A percentile compares a stretch with the other conserved stretches of the same genome.
phyloP scores from a whole-genome alignment of 805 yeast genomes.

The Yarrowia bubula region DNA sequence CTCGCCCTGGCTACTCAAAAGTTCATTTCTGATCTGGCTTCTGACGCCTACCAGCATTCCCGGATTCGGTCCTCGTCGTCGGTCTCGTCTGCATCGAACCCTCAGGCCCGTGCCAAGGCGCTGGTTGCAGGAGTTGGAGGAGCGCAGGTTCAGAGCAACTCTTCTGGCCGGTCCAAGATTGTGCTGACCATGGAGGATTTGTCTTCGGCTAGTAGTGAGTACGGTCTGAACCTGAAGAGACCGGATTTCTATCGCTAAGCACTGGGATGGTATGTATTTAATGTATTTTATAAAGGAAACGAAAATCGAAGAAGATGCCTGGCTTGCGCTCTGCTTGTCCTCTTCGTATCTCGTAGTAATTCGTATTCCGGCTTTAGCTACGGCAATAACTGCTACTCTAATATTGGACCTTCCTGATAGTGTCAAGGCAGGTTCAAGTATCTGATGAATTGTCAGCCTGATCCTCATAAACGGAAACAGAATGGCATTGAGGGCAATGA shows the following conservation, averaged over 20 bases:
- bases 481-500: too few species aligned
- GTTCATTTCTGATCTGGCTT: slow-evolving; percentile 89
- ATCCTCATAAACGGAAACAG: too few species aligned
- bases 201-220: slow-evolving; percentile 88
- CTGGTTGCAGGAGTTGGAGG: slow-evolving; percentile 52
- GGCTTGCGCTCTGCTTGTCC: too few species aligned
- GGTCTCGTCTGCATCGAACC: slow-evolving; percentile 80
- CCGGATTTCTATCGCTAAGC: slow-evolving; percentile 90
- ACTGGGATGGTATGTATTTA: background rate
- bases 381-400: background rate
- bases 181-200: slow-evolving; percentile 91
- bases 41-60: slow-evolving; percentile 94
- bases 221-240: slow-evolving; percentile 82
- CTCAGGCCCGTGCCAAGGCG: slow-evolving; percentile 81
- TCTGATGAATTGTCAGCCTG: too few species aligned
- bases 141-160: slow-evolving; percentile 39
- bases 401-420: too few species aligned
- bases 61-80: slow-evolving; percentile 86
- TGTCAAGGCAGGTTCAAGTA: too few species aligned
- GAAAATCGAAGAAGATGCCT: too few species aligned
- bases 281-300: background rate
- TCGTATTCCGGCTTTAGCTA: too few species aligned
- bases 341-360: too few species aligned
- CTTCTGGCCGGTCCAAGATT: slow-evolving; percentile 63
- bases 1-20: slow-evolving; percentile 95